phyloP scores from a whole-genome alignment of 2,329 filamentous ascomycete genomes.

The Lachnellula subtilissima region DNA sequence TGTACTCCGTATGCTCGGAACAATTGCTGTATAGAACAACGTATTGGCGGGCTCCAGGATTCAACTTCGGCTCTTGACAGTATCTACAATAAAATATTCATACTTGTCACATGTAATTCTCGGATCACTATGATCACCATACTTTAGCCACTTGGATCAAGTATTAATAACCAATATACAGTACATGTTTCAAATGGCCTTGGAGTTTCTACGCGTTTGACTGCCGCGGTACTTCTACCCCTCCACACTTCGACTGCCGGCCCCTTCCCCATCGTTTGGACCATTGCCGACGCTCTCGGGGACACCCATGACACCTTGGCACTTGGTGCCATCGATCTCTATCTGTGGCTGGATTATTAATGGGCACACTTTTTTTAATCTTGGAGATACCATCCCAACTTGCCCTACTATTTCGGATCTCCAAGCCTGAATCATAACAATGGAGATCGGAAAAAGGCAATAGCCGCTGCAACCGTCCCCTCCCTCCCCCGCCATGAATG shows the following conservation, averaged over 20 bases:
- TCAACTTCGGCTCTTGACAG: too few species aligned
- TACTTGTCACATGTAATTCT: too few species aligned
- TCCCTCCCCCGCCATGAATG: background rate
- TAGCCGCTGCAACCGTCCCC: background rate
- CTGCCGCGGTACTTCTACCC: too few species aligned
- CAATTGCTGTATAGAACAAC: too few species aligned
- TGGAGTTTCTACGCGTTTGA: too few species aligned
- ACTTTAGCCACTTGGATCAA: too few species aligned
- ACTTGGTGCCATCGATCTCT: background rate
- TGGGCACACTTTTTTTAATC: background rate
- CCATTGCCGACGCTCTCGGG: conserved; percentile 11
- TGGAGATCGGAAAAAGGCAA: background rate
- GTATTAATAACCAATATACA: too few species aligned
- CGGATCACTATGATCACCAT: too few species aligned
- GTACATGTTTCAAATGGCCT: too few species aligned
- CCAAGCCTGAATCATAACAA: background rate
- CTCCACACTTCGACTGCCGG: conserved; percentile 7
- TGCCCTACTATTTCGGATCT: background rate
- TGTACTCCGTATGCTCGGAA: too few species aligned
- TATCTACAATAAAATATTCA: too few species aligned
- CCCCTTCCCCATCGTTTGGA: background rate
- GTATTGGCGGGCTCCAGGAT: too few species aligned
- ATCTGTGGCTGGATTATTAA: background rate
- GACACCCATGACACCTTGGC: background rate
- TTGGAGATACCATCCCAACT: background rate